Conservation (phyloP, 1,139 yeast genomes). For the Zygosaccharomyces pseudobailii region DNA sequence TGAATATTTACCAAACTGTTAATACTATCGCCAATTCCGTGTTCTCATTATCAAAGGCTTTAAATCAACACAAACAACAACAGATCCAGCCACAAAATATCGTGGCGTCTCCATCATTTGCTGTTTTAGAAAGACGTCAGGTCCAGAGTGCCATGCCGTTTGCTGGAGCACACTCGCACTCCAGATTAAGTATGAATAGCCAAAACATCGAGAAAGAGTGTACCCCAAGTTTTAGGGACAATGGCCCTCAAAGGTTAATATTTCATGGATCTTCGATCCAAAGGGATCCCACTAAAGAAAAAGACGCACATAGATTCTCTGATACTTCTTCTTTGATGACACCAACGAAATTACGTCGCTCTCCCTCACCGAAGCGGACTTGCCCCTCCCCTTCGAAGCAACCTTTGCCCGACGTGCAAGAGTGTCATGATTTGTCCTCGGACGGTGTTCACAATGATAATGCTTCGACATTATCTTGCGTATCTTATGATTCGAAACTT, state of each 20-base stretch:
- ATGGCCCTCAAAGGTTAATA: conserved; percentile 27
- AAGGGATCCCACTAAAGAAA: neutral
- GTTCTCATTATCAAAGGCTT: conserved; percentile 28
- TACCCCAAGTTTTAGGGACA: conserved; percentile 3
- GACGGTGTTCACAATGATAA: conserved; percentile 2
- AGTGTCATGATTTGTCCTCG: conserved; percentile 5
- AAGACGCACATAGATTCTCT: neutral
- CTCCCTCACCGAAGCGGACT: conserved; percentile 8
- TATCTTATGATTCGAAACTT: conserved; percentile 19
- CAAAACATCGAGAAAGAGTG: conserved; percentile 8
- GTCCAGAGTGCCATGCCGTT: conserved; percentile 22
- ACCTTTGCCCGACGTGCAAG: conserved; percentile 11
- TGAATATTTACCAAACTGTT: conserved; percentile 33
- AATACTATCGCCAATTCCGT: conserved; percentile 34
- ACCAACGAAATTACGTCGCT: neutral
- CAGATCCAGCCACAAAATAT: conserved; percentile 2
- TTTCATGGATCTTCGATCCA: conserved; percentile 19
- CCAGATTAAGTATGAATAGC: conserved; percentile 10
- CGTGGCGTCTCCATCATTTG: conserved; percentile 23
- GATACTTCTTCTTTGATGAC: neutral
- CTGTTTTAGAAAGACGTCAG: conserved; percentile 22
- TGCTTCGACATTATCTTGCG: conserved; percentile 16
- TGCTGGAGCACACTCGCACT: conserved; percentile 3
- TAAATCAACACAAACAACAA: conserved; percentile 13
- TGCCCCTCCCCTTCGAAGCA: conserved; percentile 17